These are phyloP conservation scores for Oleoguttula mirabilis DNA, from an alignment of 495 filamentous ascomycete species.

Conservation along the genomic window DNA sequence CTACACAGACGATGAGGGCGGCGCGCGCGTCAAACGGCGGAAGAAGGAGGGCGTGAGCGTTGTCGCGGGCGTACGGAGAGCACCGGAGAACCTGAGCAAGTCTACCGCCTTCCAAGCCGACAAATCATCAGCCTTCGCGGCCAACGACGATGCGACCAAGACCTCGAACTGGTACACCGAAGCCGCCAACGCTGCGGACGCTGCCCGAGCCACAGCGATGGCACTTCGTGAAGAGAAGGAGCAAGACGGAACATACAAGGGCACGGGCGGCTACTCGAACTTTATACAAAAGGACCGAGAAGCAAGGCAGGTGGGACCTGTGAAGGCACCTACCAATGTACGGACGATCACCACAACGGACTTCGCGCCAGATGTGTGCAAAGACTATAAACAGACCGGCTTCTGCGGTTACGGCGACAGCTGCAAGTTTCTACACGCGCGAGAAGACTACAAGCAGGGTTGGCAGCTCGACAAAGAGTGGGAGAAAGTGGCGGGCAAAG, in stretches of 20 bases:
- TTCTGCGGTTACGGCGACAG: conserved; percentile 69
- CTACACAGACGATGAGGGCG: conserved; percentile 69
- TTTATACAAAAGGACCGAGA: conserved; percentile 78
- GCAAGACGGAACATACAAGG: conserved; percentile 61
- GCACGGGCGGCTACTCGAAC: conserved; percentile 54
- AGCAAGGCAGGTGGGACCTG: conserved; percentile 51
- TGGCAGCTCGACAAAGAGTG: conserved; percentile 94
- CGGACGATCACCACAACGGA: conserved; percentile 83
- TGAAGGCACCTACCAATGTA: conserved; percentile 82
- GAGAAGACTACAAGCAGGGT: conserved; percentile 82
- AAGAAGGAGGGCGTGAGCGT: conserved; percentile 46
- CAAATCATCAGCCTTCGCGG: conserved; percentile 44
- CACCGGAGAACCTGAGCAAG: conserved; percentile 36
- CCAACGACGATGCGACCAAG: conserved; percentile 84
- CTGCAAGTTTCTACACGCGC: conserved; percentile 81
- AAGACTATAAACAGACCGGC: conserved; percentile 86
- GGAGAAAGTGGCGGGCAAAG: conserved; percentile 72
- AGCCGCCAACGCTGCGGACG: conserved; percentile 36
- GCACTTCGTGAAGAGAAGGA: conserved; percentile 19
- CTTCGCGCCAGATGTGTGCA: conserved; percentile 88
- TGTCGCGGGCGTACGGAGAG: conserved; percentile 43
- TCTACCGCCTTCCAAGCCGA: conserved; percentile 43
- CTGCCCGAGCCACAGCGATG: conserved; percentile 47
- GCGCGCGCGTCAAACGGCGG: conserved; percentile 64
- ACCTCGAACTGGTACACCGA: conserved; percentile 85